Conservation (phyloP, 768 basidiomycete species). For the Amanita exitialis region DNA sequence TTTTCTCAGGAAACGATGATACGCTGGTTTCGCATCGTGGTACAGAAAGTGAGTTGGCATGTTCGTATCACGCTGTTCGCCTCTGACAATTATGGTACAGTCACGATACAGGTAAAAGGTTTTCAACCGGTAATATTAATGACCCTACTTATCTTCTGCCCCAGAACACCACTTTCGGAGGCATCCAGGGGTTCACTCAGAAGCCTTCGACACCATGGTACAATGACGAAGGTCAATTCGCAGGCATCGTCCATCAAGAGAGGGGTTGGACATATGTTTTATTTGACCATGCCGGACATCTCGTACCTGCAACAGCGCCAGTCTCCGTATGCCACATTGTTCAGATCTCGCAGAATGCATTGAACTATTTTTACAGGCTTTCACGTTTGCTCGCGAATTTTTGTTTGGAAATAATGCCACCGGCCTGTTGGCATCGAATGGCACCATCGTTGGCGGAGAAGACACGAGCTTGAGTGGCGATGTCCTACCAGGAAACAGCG, state of each 20-base stretch:
- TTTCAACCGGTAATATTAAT: background rate
- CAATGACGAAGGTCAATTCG: constrained; percentile 46
- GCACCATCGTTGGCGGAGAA: constrained; percentile 40
- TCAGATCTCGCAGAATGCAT: background rate
- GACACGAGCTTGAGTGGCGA: constrained; percentile 31
- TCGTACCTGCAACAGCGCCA: constrained; percentile 26
- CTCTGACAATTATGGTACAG: constrained; percentile 18
- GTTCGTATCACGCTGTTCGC: background rate
- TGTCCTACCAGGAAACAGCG: constrained; percentile 43
- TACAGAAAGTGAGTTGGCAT: constrained; percentile 39
- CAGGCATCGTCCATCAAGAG: constrained; percentile 68
- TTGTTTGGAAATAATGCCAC: constrained; percentile 52
- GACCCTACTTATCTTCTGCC: background rate
- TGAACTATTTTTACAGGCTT: constrained; percentile 29
- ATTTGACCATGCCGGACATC: constrained; percentile 31
- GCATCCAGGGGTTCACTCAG: constrained; percentile 63
- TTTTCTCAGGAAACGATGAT: constrained; percentile 67
- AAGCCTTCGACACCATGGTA: constrained; percentile 61
- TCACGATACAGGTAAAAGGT: constrained; percentile 40
- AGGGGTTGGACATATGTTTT: constrained; percentile 51
- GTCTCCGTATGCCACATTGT: constrained; percentile 21
- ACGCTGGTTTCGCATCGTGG: constrained; percentile 52
- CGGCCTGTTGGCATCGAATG: constrained; percentile 37
- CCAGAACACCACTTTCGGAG: constrained; percentile 74
- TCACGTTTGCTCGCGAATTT: constrained; percentile 55